A percentile compares a stretch with the other conserved stretches of the same genome.
Conservation (phyloP, 202 grass and related monocot species). For the Elaeis oleifera region DNA sequence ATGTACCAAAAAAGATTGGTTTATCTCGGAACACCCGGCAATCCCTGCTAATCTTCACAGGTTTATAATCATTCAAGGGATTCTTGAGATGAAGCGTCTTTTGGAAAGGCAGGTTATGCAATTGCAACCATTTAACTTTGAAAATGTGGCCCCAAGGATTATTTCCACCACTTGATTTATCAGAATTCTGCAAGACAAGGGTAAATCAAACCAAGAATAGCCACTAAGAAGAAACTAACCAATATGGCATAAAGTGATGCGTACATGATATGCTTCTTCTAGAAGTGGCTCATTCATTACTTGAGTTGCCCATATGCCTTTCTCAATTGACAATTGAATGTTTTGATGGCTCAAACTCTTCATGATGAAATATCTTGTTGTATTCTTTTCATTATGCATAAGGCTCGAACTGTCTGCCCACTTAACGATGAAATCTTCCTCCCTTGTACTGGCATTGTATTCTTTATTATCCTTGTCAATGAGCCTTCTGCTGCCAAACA, state of each 20-base stretch:
- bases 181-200: conserved; percentile 5
- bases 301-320: conserved; percentile 11
- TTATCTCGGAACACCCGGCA: neutral
- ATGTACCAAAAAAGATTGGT: too few relatives aligned
- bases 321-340: conserved; percentile 9
- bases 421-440: neutral
- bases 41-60: conserved; percentile 9
- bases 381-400: neutral
- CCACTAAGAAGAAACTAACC: too few relatives aligned
- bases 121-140: conserved; percentile 5
- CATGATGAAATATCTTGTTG: conserved; percentile 12
- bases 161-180: neutral
- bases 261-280: conserved; percentile 3
- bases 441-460: neutral
- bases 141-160: conserved; percentile 3
- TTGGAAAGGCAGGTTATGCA: conserved; percentile 1
- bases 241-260: neutral
- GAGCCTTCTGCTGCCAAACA: conserved; percentile 2
- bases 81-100: conserved; percentile 12
- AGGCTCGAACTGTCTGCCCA: neutral
- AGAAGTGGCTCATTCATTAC: conserved; percentile 9
- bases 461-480: neutral
- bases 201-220: neutral
- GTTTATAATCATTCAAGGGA: conserved; percentile 9
- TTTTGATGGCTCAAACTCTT: conserved; percentile 13